Evolutionary conservation across 2,329 filamentous ascomycete genomes (phyloP), one percentile per base, ranked within the genome.

Genomic region (Fusarium gaditjirri): DNA sequence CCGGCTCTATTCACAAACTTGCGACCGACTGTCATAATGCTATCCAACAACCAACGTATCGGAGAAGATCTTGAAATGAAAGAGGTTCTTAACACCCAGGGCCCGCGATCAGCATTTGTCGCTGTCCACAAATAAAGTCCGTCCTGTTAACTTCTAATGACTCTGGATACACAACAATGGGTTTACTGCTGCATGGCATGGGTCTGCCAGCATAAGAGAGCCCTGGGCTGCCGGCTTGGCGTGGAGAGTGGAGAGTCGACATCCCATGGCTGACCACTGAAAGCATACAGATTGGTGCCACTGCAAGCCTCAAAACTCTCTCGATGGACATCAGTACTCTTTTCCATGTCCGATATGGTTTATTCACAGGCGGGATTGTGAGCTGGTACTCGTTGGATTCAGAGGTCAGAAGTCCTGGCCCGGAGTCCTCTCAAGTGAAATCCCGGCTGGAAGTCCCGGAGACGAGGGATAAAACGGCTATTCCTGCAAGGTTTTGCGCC

Each of bases 81-180:
- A 41, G n/a, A 60, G 36, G 23, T 52, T 41, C 47, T 52, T 36
- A 43, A 38, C 39, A 29, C 38, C 50, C 50, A 29, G 52, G 21
- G 13, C 23, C 36, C 33, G 29, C 44, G 47, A 52, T 49, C 61
- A 47, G 33, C 31, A 11, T 59, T 50, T 58, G 57, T 71, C 61
- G 60, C 68, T 61, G 71, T 63, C 57, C 65, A 53, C 61, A 38
- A 69, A 72, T 46, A 76, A 75, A 62, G 61, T 63, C 61, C 73
- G 70, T 62, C 39, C 38, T 49, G 39, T 55, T 49, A 60, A 60
- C 44, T 49, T 43, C 39, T 27, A 52, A 68, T 38, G 31, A 65
- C 61, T 62, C 63, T 41, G 31, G 41, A 47, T 21, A 60, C 36
- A 61, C 49, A 14, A 27, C 25, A 55, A 55, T 44, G 39, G 36